phyloP scores from a whole-genome alignment of 108 stramenopile species.

The Cyclotella atomus region DNA sequence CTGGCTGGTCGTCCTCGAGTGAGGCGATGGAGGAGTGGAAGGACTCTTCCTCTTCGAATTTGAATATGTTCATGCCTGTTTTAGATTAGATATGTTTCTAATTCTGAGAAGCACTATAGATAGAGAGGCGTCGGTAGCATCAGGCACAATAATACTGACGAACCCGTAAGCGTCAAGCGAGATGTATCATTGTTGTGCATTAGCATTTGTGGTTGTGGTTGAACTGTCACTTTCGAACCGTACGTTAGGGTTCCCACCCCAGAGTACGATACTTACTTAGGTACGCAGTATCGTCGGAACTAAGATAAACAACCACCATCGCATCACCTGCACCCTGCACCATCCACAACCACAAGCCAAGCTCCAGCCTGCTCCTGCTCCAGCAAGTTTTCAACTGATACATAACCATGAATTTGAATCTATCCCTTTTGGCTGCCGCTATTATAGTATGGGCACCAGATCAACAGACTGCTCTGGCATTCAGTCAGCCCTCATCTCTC shows the following conservation, averaged over 20 bases:
- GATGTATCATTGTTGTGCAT: too few relatives aligned
- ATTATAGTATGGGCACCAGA: too few relatives aligned
- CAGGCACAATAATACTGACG: too few relatives aligned
- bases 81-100: not conserved
- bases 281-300: not conserved
- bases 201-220: too few relatives aligned
- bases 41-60: conserved; percentile 7
- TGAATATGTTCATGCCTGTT: conserved; percentile 3
- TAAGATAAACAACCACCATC: not conserved
- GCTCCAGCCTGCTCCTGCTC: not conserved
- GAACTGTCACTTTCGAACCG: too few relatives aligned
- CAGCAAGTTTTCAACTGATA: not conserved
- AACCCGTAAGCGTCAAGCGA: too few relatives aligned
- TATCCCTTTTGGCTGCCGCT: not conserved
- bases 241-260: too few relatives aligned
- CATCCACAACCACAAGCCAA: not conserved
- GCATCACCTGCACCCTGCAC: not conserved
- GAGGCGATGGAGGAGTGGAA: not conserved
- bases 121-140: too few relatives aligned
- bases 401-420: not conserved
- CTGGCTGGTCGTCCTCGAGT: too few relatives aligned
- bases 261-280: not conserved
- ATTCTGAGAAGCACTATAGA: not conserved
- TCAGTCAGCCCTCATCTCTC: not conserved
- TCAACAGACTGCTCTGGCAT: not conserved